Base-by-base conservation (phyloP, 2,329 filamentous ascomycete genomes). In the Cladophialophora carrionii region DNA sequence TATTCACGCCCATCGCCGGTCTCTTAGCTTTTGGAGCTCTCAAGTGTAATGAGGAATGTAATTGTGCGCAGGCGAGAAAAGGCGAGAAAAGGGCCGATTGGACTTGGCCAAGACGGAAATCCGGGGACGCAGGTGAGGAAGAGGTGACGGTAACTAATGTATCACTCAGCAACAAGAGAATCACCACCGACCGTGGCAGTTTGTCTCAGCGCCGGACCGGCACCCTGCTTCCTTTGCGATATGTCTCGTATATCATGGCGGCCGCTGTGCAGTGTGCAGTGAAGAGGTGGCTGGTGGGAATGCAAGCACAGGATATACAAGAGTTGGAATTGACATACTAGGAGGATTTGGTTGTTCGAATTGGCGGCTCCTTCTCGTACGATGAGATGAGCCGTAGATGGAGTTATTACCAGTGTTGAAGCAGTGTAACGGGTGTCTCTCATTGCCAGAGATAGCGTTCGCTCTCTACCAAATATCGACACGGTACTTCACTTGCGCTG, bases 31-130 rank as follows among this genome's bases (percentile, higher is more conserved):
- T n/a, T n/a, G 37, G 37, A 14, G 2, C 37, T 43, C 6, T 8
- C 8, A 17, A 6, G n/a, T 7, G 41, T 22, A n/a, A 32, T 20
- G 31, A 9, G 7, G 10, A 32, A 20, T 43, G 46, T 24, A 41
- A 26, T 8, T 51, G 8, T 7, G 1, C 48, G 24, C 20, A 29
- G 9, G 20, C 48, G 48, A 51, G 48, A 51, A 54, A 34, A 24
- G 14, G 52, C 52, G 41, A 57, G 52, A 62, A 49, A 57, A 62
- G 53, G 60, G 60, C 60, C 60, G 60, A 62, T 57, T 62, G 31
- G 43, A 41, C 17, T 3, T 54, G 12, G 29, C 26, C 52, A 12
- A 34, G 52, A 52, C 48, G 17, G 26, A 5, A 4, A 17, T n/a
- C 56, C n/a, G 29, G 26, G 41, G 7, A n/a, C n/a, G 9, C 41